These are phyloP conservation scores for Rhodotorula mucilaginosa DNA, from an alignment of 1,284 basidiomycete species.

Conservation along the genomic window DNA sequence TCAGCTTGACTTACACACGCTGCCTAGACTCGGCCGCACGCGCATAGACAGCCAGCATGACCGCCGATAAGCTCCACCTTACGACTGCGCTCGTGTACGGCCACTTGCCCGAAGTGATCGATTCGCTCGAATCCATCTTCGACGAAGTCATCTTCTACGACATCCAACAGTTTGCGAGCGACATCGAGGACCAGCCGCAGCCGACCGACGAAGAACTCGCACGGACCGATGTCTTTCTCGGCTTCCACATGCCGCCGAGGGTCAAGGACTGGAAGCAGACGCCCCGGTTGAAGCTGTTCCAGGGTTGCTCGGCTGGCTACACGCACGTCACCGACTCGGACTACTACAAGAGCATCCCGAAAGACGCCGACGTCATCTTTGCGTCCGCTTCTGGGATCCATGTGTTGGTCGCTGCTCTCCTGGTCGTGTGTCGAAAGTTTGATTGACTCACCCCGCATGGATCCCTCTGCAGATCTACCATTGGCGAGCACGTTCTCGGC, in stretches of 20 bases:
- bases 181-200: not conserved
- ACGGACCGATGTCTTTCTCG: constrained; percentile 24
- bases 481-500: constrained; percentile 33
- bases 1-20: no score
- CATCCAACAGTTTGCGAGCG: not conserved
- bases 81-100: constrained; percentile 4
- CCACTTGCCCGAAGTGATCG: constrained; percentile 9
- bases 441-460: not conserved
- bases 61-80: constrained; percentile 19
- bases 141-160: constrained; percentile 6
- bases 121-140: constrained; percentile 13
- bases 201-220: constrained; percentile 16
- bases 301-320: constrained; percentile 23
- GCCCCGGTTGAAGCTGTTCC: constrained; percentile 28
- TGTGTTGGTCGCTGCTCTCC: constrained; percentile 6
- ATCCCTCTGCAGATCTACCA: constrained; percentile 5
- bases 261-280: constrained; percentile 16
- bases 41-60: constrained; percentile 5
- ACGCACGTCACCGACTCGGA: constrained; percentile 14
- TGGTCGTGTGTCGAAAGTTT: no score
- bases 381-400: constrained; percentile 34
- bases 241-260: constrained; percentile 16
- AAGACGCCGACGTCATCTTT: constrained; percentile 8
- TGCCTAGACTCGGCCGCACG: no score
- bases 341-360: constrained; percentile 23